Evolutionary conservation across 495 filamentous ascomycete genomes (phyloP), one percentile per base, ranked within the genome.

Genomic region (Penicillium longicatenatum): DNA sequence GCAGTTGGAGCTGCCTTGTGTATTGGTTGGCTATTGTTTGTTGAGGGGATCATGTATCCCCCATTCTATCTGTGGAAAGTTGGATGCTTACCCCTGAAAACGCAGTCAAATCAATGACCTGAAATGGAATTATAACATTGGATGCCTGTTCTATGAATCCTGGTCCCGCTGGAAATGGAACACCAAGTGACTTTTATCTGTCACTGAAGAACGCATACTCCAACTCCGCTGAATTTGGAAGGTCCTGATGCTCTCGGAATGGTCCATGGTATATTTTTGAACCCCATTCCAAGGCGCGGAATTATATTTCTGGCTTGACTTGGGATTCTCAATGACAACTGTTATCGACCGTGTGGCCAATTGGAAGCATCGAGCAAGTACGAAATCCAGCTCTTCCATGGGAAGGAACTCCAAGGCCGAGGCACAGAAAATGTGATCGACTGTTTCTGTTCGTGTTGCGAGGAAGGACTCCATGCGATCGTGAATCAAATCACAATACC

Each of bases 391-490:
- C 22, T 54, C 57, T 29, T 59, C 57, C 21, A 54, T 41, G 14
- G 50, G 20, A 21, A 59, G 50, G 14, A 53, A 59, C 9, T 59
- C 42, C 31, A 59, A 19, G 8, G 50, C 50, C 2, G 50, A 59
- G 14, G 29, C n/a, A n/a, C 57, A 59, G 30, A 59, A 53, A n/a
- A 59, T 54, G 29, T 59, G 57, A 21, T 59, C 57, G 7, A 59
- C 50, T 31, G 9, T 37, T 30, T 54, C 57, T 12, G 16, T 50
- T 21, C 24, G 47, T 11, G 19, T 33, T 6, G 50, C 26, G 30
- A 59, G 50, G 35, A 41, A 54, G 1, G 17, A 17, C n/a, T 59
- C 50, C 57, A 59, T 59, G 17, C 50, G 37, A 19, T 54, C n/a
- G 17, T 53, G 30, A 6, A 53, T 19, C 10, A 59, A n/a, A 10